Conservation (phyloP, 2,329 filamentous ascomycete species). For the Metarhizium album region DNA sequence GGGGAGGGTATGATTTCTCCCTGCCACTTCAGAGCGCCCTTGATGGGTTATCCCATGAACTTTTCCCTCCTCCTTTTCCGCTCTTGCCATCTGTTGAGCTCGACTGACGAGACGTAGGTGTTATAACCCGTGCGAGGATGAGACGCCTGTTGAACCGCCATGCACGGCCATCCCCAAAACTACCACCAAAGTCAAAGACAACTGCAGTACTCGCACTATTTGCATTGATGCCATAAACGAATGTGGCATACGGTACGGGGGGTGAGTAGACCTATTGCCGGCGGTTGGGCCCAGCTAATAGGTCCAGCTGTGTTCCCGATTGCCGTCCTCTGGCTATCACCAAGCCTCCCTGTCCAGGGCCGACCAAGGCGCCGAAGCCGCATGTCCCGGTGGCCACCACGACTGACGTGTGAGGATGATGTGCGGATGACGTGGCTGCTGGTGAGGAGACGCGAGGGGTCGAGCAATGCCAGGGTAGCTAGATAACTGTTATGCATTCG, state of each 20-base stretch:
- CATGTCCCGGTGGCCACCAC: not conserved
- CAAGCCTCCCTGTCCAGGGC: not conserved
- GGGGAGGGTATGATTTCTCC: slow-evolving; percentile 16
- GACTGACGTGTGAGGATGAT: not conserved
- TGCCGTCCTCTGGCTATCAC: not conserved
- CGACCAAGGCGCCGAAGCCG: not conserved
- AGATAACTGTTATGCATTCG: too few species aligned
- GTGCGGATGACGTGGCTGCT: not conserved
- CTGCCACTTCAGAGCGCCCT: not conserved
- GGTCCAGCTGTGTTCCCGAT: not conserved
- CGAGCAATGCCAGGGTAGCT: not conserved
- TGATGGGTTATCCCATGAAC: not conserved
- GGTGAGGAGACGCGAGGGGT: not conserved
- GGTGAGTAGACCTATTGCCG: slow-evolving; percentile 7
- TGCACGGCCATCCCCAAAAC: slow-evolving; percentile 3
- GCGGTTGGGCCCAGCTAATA: not conserved
- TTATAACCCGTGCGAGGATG: slow-evolving; percentile 18
- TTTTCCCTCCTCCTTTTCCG: not conserved
- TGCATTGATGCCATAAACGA: slow-evolving; percentile 15
- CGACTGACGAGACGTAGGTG: slow-evolving; percentile 14
- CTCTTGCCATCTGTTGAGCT: not conserved
- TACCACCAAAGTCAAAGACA: slow-evolving; percentile 3
- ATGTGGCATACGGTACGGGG: slow-evolving; percentile 16
- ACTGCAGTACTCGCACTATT: slow-evolving; percentile 16
- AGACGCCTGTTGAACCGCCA: slow-evolving; percentile 12